These are phyloP conservation scores for Lasiosphaeria hispida DNA, from an alignment of 495 filamentous ascomycete species.

Conservation along the genomic window DNA sequence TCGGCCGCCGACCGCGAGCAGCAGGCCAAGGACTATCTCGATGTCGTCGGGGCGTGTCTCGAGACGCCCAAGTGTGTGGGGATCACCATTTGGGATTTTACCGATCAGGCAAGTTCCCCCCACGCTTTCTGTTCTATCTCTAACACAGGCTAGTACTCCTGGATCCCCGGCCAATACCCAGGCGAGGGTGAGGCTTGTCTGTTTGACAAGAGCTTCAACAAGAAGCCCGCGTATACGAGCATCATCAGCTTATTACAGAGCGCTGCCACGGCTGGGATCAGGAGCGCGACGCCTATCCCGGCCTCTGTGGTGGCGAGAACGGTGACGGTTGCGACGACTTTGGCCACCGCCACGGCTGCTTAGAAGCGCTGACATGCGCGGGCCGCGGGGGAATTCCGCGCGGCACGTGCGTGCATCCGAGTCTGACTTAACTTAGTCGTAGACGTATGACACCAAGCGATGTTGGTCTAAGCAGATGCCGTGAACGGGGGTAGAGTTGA, in stretches of 20 bases:
- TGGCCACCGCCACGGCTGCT: not conserved
- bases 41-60: slow-evolving; percentile 51
- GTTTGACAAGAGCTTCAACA: slow-evolving; percentile 46
- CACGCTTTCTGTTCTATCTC: not conserved
- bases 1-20: slow-evolving; percentile 37
- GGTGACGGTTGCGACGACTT: not conserved
- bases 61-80: slow-evolving; percentile 52
- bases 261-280: slow-evolving; percentile 6
- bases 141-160: slow-evolving; percentile 37
- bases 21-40: slow-evolving; percentile 54
- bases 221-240: slow-evolving; percentile 51
- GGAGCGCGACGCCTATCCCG: not conserved
- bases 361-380: not conserved
- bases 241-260: slow-evolving; percentile 27
- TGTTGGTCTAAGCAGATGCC: too few species aligned
- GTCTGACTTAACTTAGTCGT: too few species aligned
- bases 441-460: too few species aligned
- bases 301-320: not conserved
- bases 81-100: slow-evolving; percentile 60
- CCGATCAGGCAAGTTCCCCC: slow-evolving; percentile 38
- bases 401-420: too few species aligned
- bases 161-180: slow-evolving; percentile 44
- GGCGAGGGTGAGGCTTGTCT: slow-evolving; percentile 51
- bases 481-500: too few species aligned
- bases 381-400: too few species aligned